These are phyloP conservation scores for Rhododendron molle DNA, from an alignment of 148 eudicot species.

Conservation along the genomic window DNA sequence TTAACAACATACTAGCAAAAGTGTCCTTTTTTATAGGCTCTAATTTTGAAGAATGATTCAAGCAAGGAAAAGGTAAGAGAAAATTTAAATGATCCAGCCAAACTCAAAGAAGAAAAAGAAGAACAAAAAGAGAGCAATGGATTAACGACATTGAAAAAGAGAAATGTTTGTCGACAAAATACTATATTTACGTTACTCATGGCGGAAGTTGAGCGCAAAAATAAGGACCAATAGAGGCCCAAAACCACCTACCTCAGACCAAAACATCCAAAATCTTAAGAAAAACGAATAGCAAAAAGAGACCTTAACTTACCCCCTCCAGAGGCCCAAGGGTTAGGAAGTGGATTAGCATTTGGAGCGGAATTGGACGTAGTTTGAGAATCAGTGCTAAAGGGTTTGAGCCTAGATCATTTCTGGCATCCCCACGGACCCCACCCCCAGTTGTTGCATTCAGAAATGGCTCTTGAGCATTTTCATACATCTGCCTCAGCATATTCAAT, in stretches of 20 bases:
- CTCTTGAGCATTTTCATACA: constrained; percentile 21
- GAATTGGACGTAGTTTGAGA: constrained; percentile 19
- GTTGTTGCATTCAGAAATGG: constrained; percentile 23
- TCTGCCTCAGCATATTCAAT: constrained; percentile 23
- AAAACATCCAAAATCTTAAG: background rate
- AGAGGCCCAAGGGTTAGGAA: constrained; percentile 45
- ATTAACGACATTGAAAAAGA: background rate
- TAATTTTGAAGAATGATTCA: background rate
- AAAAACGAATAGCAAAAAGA: background rate
- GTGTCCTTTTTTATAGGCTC: background rate
- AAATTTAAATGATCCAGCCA: background rate
- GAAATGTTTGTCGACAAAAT: background rate
- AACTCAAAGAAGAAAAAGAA: background rate
- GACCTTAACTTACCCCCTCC: constrained; percentile 23
- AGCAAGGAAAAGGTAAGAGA: background rate
- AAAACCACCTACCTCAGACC: background rate
- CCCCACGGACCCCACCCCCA: constrained; percentile 10
- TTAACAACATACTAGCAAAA: constrained; percentile 4
- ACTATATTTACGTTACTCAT: background rate
- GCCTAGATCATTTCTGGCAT: constrained; percentile 8
- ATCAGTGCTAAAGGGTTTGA: constrained; percentile 19
- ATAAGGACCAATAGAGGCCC: background rate
- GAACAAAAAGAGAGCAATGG: background rate
- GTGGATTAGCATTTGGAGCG: constrained; percentile 43
- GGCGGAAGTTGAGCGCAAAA: background rate